These are phyloP conservation scores for Gelatoporia subvermispora DNA, from an alignment of 768 basidiomycete genomes.

Conservation along the genomic window DNA sequence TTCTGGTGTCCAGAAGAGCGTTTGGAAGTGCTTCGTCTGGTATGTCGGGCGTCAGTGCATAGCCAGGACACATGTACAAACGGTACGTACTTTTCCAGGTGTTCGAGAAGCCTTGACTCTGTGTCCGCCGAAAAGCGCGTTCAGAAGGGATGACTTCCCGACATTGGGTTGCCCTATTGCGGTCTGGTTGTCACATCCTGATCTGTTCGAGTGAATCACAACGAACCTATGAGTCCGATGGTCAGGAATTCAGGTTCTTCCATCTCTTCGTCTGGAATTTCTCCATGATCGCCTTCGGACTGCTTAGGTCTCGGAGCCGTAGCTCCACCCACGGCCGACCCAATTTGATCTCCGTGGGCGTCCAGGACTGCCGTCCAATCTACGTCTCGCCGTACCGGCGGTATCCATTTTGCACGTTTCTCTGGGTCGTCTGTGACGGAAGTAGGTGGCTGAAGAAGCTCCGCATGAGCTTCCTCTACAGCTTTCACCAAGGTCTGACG, in stretches of 20 bases:
- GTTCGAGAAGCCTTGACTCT: conserved; percentile 82
- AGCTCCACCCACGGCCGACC: conserved; percentile 39
- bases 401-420: conserved; percentile 57
- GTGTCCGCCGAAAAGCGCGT: conserved; percentile 78
- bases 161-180: conserved; percentile 85
- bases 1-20: conserved; percentile 81
- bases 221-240: conserved; percentile 71
- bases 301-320: conserved; percentile 26
- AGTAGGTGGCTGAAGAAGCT: conserved; percentile 65
- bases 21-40: conserved; percentile 94
- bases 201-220: background rate
- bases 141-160: conserved; percentile 89
- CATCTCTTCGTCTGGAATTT: conserved; percentile 7
- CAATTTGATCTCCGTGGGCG: conserved; percentile 40
- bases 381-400: conserved; percentile 56
- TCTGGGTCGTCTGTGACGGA: conserved; percentile 43
- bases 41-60: background rate
- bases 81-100: conserved; percentile 66
- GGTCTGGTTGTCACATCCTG: background rate
- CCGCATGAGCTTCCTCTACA: conserved; percentile 59
- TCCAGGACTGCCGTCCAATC: conserved; percentile 68
- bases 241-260: conserved; percentile 59
- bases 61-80: background rate
- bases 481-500: conserved; percentile 60
- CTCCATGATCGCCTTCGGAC: conserved; percentile 14